Conservation (phyloP, 106 monocot genomes). For the Agapanthus africanus region DNA sequence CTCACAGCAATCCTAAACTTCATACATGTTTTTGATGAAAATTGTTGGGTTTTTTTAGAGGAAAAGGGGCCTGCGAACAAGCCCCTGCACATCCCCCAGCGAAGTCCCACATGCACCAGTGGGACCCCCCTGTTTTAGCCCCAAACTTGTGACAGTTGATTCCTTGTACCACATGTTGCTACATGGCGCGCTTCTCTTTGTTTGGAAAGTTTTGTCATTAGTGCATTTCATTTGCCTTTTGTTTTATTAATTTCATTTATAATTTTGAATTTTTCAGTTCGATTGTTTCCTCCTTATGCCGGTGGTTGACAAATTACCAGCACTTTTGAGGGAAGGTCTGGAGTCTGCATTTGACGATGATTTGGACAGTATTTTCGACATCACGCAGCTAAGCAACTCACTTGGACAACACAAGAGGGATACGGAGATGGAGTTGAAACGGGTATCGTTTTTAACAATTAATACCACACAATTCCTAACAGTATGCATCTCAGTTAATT, state of each 20-base stretch:
- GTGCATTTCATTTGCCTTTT: too few relatives aligned
- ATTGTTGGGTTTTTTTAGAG: background rate
- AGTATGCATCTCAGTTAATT: background rate
- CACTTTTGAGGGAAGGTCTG: constrained; percentile 70
- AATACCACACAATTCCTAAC: background rate
- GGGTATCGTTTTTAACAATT: constrained; percentile 33
- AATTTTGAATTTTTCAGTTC: constrained; percentile 39
- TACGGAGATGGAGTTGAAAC: constrained; percentile 73
- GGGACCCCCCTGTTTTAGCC: too few relatives aligned
- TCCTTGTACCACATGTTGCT: background rate
- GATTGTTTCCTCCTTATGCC: constrained; percentile 97
- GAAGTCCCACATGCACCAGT: too few relatives aligned
- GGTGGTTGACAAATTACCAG: constrained; percentile 78
- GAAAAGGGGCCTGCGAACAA: too few relatives aligned
- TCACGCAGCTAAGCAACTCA: constrained; percentile 55
- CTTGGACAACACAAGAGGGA: constrained; percentile 61
- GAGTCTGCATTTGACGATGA: constrained; percentile 82
- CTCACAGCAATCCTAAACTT: too few relatives aligned
- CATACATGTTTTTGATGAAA: background rate
- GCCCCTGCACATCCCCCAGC: too few relatives aligned
- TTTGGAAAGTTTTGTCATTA: background rate
- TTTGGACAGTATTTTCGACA: constrained; percentile 71
- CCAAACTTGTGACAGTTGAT: background rate
- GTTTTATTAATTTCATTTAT: background rate
- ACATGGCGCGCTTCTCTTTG: background rate